A percentile compares a stretch with the other conserved stretches of the same genome.
Evolutionary conservation across 2,329 filamentous ascomycete genomes (phyloP).

Genomic region (Colletotrichum sp.): DNA sequence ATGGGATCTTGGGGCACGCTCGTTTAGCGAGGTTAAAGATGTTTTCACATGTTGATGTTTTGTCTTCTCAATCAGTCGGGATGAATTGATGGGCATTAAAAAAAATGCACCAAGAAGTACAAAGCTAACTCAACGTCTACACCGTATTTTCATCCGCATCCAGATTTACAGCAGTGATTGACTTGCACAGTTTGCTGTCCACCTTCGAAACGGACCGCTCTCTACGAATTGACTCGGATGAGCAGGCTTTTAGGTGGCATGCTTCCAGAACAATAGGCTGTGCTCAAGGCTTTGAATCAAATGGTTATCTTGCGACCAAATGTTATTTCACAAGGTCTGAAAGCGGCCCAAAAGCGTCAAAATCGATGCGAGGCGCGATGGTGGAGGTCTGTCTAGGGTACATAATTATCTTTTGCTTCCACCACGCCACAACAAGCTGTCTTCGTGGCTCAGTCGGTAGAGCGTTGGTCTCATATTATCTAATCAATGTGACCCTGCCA

Average conservation of each 20-base stretch:
- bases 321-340: too few relatives aligned
- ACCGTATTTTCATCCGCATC: not conserved
- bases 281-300: too few relatives aligned
- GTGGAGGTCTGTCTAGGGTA: fast-evolving
- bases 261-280: too few relatives aligned
- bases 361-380: too few relatives aligned
- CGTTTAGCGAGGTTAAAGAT: not conserved
- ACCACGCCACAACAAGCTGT: not conserved
- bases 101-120: too few relatives aligned
- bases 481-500: not conserved
- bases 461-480: conserved; percentile 20
- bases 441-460: conserved; percentile 20
- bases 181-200: not conserved
- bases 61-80: not conserved
- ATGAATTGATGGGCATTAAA: not conserved
- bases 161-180: too few relatives aligned
- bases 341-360: too few relatives aligned
- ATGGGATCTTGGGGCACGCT: not conserved
- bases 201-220: not conserved
- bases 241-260: not conserved
- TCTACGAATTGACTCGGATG: not conserved
- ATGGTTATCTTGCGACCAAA: too few relatives aligned
- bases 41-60: not conserved
- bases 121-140: not conserved
- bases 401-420: not conserved